Base-by-base conservation (phyloP, 2,329 filamentous ascomycete genomes). In the Colletotrichum chlorophyti region DNA sequence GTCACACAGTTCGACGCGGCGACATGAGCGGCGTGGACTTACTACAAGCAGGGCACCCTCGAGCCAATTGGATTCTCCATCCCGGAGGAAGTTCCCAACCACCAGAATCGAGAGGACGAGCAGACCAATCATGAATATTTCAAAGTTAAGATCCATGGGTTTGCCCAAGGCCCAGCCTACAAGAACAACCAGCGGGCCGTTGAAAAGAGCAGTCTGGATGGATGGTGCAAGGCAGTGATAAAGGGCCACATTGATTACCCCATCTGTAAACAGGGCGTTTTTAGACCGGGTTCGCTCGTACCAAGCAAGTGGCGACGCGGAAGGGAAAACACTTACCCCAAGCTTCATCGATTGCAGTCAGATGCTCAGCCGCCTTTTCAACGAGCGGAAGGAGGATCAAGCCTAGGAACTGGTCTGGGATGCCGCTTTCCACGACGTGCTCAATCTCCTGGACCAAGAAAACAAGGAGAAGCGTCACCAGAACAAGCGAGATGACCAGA, bases 181-280 rank as follows among this genome's bases (percentile, higher is more conserved):
- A 23, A 92, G 76, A 21, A 92, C 84, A 9, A 89, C 85, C 3
- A 92, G 79, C 1, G 89, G 89, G 0, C 86, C 88, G 68, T 92
- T 92, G 70, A 93, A 83, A 3, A 93, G 79, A 0, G 90, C 89
- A 0, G 90, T 92, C 67, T 92, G 90, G 53, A 92, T 89, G 2
- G 86, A 89, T 3, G 89, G 86, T 5, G 86, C 89, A 9, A 93
- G 80, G 51, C 90, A 88, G 67, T 92, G 89, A 50, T 87, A 88
- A 10, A 91, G 76, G 0, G 88, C 87, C 63, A 89, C 85, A 66
- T 90, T 90, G 72, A 89, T 88, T 45, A 83, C 81, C 26, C 84
- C 82, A 59, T 86, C 84, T 70, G 12, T 0, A 40, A 19, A 17
- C 12, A n/a, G 12, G 19, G 1, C 10, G 3, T 6, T n/a, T n/a